phyloP scores from a whole-genome alignment of 192 early-diverging fungal species.

The Paraglomus brasilianum region DNA sequence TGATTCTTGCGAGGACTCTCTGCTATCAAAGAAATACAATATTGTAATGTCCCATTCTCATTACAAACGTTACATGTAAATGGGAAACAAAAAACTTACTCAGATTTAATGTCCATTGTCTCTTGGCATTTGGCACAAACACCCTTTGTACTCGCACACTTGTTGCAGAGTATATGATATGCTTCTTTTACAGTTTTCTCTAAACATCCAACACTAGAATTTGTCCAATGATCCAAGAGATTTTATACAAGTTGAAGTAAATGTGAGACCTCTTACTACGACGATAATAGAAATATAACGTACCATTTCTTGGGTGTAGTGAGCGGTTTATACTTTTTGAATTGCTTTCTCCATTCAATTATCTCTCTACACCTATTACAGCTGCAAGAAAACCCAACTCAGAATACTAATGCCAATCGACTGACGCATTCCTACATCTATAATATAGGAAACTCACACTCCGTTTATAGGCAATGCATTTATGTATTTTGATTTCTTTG shows the following conservation, averaged over 20 bases:
- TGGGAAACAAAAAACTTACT: constrained; percentile 30
- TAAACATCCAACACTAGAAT: constrained; percentile 63
- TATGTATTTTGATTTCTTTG: constrained; percentile 74
- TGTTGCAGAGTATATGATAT: constrained; percentile 92
- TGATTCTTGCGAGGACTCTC: constrained; percentile 62
- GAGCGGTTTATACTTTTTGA: constrained; percentile 96
- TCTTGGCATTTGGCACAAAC: constrained; percentile 94
- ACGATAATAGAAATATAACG: constrained; percentile 24
- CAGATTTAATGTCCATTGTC: constrained; percentile 58
- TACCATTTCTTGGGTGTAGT: constrained; percentile 88
- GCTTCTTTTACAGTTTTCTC: constrained; percentile 86
- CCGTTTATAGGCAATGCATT: constrained; percentile 77
- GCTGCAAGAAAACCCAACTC: constrained; percentile 8
- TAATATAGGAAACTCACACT: constrained; percentile 49
- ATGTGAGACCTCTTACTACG: too few species aligned
- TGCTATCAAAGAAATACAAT: constrained; percentile 51
- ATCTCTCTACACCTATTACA: constrained; percentile 74
- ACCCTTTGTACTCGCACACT: constrained; percentile 74
- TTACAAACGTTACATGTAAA: neutral
- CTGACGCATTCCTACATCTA: neutral
- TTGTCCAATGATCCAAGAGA: too few species aligned
- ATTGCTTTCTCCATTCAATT: constrained; percentile 84
- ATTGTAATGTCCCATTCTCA: neutral
- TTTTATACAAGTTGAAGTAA: too few species aligned
- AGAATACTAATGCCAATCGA: neutral